These are phyloP conservation scores for Alternaria sp. DNA, from an alignment of 2,329 filamentous ascomycete genomes.

Conservation along the genomic window DNA sequence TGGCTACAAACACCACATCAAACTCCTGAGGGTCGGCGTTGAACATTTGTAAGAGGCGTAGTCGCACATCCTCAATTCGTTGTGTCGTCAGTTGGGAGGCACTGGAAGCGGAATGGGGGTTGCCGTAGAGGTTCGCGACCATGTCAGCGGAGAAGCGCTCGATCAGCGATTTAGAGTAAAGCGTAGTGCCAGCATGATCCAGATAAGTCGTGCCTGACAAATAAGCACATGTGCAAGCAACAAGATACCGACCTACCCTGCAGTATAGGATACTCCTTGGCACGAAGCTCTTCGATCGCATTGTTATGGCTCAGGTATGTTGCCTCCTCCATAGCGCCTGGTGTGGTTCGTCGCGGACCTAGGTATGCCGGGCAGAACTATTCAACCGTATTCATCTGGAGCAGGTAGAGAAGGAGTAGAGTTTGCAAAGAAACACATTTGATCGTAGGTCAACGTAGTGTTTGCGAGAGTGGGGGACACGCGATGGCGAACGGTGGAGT, in stretches of 20 bases:
- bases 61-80: constrained; percentile 77
- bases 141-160: constrained; percentile 82
- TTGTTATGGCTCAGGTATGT: constrained; percentile 61
- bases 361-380: neutral
- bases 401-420: constrained; percentile 12
- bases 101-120: constrained; percentile 86
- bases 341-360: neutral
- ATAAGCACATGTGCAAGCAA: constrained; percentile 14
- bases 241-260: constrained; percentile 59
- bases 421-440: constrained; percentile 36
- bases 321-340: constrained; percentile 42
- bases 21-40: constrained; percentile 82
- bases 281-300: constrained; percentile 66
- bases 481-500: constrained; percentile 47
- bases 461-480: constrained; percentile 50
- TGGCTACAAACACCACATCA: constrained; percentile 89
- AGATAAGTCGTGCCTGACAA: constrained; percentile 76
- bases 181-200: constrained; percentile 93
- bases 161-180: constrained; percentile 81
- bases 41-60: constrained; percentile 77
- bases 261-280: constrained; percentile 73
- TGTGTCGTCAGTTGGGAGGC: constrained; percentile 80
- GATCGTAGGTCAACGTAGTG: constrained; percentile 29
- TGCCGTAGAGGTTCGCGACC: constrained; percentile 81
- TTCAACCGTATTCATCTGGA: constrained; percentile 39